Conservation (phyloP, 2,329 filamentous ascomycete species). For the Scedosporium aurantiacum region DNA sequence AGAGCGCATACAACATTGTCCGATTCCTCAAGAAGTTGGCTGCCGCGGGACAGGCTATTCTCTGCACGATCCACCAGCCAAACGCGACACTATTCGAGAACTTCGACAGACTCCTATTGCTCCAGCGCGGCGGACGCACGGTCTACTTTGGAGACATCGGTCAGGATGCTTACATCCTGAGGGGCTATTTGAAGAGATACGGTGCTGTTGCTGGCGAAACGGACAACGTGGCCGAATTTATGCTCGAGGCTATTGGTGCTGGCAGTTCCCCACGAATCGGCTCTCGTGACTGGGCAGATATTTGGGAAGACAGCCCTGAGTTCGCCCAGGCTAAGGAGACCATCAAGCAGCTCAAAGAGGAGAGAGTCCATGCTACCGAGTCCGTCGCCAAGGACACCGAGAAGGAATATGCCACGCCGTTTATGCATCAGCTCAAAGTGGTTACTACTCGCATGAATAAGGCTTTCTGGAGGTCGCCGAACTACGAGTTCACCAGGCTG, state of each 20-base stretch:
- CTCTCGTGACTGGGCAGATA: slow-evolving; percentile 66
- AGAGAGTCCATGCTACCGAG: slow-evolving; percentile 32
- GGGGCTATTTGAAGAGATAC: slow-evolving; percentile 48
- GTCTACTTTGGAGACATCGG: slow-evolving; percentile 85
- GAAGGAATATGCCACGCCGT: slow-evolving; percentile 72
- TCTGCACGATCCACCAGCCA: slow-evolving; percentile 87
- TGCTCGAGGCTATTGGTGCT: slow-evolving; percentile 76
- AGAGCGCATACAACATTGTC: slow-evolving; percentile 59
- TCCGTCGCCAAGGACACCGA: slow-evolving; percentile 42
- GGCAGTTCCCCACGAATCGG: slow-evolving; percentile 63
- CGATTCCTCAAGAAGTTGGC: slow-evolving; percentile 59
- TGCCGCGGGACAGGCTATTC: slow-evolving; percentile 72
- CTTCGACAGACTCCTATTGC: slow-evolving; percentile 71
- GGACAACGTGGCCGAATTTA: slow-evolving; percentile 61
- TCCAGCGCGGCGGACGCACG: slow-evolving; percentile 67
- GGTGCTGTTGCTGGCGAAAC: slow-evolving; percentile 47
- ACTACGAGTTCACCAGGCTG: slow-evolving; percentile 79
- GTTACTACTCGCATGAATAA: slow-evolving; percentile 65
- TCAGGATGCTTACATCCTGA: slow-evolving; percentile 58
- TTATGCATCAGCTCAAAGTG: slow-evolving; percentile 66
- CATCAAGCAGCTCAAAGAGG: slow-evolving; percentile 55
- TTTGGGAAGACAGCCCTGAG: slow-evolving; percentile 66
- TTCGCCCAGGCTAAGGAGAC: slow-evolving; percentile 53
- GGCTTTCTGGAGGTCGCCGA: slow-evolving; percentile 74
- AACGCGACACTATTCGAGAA: slow-evolving; percentile 79